Base-by-base conservation (phyloP, 441 rosid species). In the Corymbia citriodora region DNA sequence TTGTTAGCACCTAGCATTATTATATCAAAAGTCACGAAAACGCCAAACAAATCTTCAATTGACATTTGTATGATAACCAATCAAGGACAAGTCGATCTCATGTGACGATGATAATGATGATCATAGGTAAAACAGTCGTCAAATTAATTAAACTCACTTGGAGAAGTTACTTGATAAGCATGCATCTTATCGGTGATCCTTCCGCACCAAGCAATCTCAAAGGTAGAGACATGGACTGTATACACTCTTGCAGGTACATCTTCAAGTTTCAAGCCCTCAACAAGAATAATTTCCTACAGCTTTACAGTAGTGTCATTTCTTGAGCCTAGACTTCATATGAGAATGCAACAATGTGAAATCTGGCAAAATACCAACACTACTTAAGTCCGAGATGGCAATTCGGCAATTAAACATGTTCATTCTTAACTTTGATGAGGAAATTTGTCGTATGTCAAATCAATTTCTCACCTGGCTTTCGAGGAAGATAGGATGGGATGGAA, bases 121-220 rank as follows among this genome's bases (percentile, higher is more conserved):
- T n/a, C 18, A 0, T 65, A 65, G 19, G 3, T n/a, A 29, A 7
- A n/a, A 14, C 19, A 13, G 2, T 11, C 5, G 5, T 13, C 36
- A 6, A 65, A 3, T 59, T 59, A 29, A 65, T 14, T 65, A 0
- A 7, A 65, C 72, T 65, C 36, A 11, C 65, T 59, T 59, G 18
- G 72, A 65, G 72, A 65, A 29, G 36, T 65, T 29, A 29, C n/a
- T 65, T 65, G 72, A 65, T 3, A 2, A n/a, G 72, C 18, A 65
- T 65, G 72, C 4, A 65, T 65, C 33, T 65, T 14, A n/a, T 3
- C 14, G 5, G 72, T 14, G 72, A n/a, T n/a, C 33, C 72, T 65
- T 65, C 1, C n/a, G 72, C 72, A 65, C 33, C 36, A 65, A 65
- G 72, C 10, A 65, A 29, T 65, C 36, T 65, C 36, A 65, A n/a